Base-by-base conservation (phyloP, 2,329 filamentous ascomycete genomes). In the Laburnicola sp. region DNA sequence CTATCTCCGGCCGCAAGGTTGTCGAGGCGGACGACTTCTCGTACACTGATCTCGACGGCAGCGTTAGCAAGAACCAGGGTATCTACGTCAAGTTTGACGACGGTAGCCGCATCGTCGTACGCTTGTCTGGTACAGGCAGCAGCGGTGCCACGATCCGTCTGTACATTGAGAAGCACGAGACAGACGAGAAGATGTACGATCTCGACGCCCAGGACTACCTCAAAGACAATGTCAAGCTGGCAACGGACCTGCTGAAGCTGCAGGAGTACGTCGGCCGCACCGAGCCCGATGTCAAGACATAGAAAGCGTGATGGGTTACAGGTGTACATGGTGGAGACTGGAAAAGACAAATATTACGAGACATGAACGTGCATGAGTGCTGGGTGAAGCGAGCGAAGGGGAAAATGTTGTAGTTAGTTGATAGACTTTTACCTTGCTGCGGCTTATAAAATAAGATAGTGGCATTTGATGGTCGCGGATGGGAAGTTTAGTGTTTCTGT, bases 31-130 rank as follows among this genome's bases (percentile, higher is more conserved):
- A 92, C 60, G 92, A 99, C 82, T 99, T 99, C 76, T 91, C 90
- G 28, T 99, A 99, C 83, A 97, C 91, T 6, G 94, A 99, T 71
- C 86, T 99, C n/a, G 94, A 99, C 69, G 94, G 93, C 56, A 96
- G 91, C 60, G 90, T 97, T 48, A 88, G 91, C 69, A 90, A 91
- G 72, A 95, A 97, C 80, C 94, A 99, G 79, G 94, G 94, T 60
- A 86, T 99, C 63, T 99, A 89, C 71, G 89, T 92, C 73, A 89
- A 89, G 75, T 97, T 97, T 76, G 91, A 91, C 48, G 92, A 95
- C 52, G 93, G 93, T 57, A 96, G 90, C 78, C 88, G 94, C 62
- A 93, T 97, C 54, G 91, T 99, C 45, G 91, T 97, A 51, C 89
- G 94, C 66, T 81, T 99, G 53, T 97, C 93, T 1, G 94, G 94